These are phyloP conservation scores for Yarrowia galli DNA, from an alignment of 1,139 yeast genomes.

Conservation along the genomic window DNA sequence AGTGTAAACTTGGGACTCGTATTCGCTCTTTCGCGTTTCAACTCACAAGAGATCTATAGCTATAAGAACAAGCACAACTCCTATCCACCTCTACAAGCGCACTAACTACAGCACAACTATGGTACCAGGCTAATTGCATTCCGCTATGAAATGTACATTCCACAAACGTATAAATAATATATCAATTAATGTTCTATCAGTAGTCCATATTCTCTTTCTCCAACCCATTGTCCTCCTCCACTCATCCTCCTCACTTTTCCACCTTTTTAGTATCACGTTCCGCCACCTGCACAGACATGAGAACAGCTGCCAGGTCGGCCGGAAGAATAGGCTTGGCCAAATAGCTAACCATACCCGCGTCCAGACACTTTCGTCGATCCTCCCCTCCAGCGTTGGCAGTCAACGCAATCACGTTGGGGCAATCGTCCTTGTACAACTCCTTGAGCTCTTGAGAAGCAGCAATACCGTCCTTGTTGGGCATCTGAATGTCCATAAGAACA, in stretches of 20 bases:
- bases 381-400: constrained; percentile 68
- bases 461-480: constrained; percentile 63
- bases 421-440: constrained; percentile 47
- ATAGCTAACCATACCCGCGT: constrained; percentile 64
- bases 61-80: no score
- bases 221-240: background rate
- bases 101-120: no score
- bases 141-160: background rate
- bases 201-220: background rate
- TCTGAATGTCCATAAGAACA: constrained; percentile 63
- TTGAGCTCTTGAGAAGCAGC: constrained; percentile 55
- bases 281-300: constrained; percentile 44
- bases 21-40: no score
- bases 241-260: constrained; percentile 2
- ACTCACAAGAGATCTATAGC: no score
- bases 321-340: constrained; percentile 65
- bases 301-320: constrained; percentile 52
- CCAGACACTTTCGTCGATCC: constrained; percentile 58
- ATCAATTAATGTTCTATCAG: constrained; percentile 29
- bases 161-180: constrained; percentile 11
- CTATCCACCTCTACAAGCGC: no score
- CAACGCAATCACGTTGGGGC: constrained; percentile 59
- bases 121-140: background rate
- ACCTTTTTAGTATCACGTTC: constrained; percentile 20
- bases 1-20: no score